Conservation (phyloP, 768 basidiomycete species). For the Tremella yokohamensis region DNA sequence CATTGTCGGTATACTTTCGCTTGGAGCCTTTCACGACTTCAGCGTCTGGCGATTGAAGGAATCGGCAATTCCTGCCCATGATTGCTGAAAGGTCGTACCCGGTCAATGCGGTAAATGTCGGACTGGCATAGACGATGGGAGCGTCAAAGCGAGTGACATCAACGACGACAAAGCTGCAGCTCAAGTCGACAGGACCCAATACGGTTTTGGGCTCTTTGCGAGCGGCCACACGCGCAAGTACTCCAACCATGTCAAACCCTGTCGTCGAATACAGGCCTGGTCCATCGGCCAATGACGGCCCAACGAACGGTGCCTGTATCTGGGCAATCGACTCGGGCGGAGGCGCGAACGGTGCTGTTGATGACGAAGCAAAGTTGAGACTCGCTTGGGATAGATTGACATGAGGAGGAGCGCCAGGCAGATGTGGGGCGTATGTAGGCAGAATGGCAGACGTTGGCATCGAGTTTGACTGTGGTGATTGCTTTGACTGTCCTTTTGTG, state of each 20-base stretch:
- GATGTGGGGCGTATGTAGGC: conserved; percentile 1
- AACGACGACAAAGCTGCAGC: conserved; percentile 85
- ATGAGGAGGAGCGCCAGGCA: conserved; percentile 1
- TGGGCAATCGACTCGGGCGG: conserved; percentile 19
- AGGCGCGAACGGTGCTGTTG: conserved; percentile 37
- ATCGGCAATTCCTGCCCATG: conserved; percentile 75
- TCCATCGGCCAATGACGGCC: conserved; percentile 31
- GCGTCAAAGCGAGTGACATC: conserved; percentile 76
- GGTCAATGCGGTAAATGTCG: conserved; percentile 64
- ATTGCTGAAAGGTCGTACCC: conserved; percentile 60
- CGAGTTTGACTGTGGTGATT: background rate
- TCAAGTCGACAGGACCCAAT: conserved; percentile 87
- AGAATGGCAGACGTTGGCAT: conserved; percentile 13
- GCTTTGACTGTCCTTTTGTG: background rate
- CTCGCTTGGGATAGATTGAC: conserved; percentile 19
- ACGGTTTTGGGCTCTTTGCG: conserved; percentile 70
- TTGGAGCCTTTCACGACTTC: conserved; percentile 57
- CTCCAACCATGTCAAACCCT: conserved; percentile 82
- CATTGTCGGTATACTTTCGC: conserved; percentile 63
- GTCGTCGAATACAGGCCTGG: conserved; percentile 74
- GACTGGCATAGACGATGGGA: conserved; percentile 88
- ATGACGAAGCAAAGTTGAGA: conserved; percentile 42
- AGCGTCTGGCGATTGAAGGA: conserved; percentile 60
- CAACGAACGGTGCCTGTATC: conserved; percentile 16
- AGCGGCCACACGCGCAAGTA: conserved; percentile 71